A percentile compares a stretch with the other conserved stretches of the same genome.
phyloP scores from a whole-genome alignment of 768 basidiomycete genomes.

The Rickenella mellea region DNA sequence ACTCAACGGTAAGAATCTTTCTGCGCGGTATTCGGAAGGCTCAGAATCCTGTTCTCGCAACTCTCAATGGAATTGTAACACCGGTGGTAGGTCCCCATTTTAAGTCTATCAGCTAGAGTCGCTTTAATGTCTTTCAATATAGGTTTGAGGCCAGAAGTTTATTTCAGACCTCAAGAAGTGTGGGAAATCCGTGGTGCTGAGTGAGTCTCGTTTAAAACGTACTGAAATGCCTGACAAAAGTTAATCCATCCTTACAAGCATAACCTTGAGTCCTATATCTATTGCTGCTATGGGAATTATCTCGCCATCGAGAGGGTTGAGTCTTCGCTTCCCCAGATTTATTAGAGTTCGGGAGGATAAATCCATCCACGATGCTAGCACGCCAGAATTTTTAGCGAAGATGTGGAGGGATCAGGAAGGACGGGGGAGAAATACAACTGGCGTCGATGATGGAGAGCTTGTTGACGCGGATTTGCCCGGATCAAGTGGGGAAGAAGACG shows the following conservation, averaged over 20 bases:
- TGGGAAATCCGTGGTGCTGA: slow-evolving; percentile 87
- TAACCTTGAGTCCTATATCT: slow-evolving; percentile 82
- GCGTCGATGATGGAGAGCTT: slow-evolving; percentile 50
- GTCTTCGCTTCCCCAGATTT: slow-evolving; percentile 85
- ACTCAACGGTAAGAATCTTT: slow-evolving; percentile 38
- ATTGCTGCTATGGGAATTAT: slow-evolving; percentile 62
- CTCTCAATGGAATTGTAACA: slow-evolving; percentile 52
- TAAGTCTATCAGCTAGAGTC: slow-evolving; percentile 3
- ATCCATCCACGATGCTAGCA: slow-evolving; percentile 59
- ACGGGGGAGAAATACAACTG: slow-evolving; percentile 22
- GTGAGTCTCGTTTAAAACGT: slow-evolving; percentile 23
- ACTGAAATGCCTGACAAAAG: slow-evolving; percentile 4
- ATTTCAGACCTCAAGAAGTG: slow-evolving; percentile 64
- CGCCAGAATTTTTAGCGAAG: slow-evolving; percentile 55
- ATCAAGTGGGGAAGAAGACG: slow-evolving; percentile 20
- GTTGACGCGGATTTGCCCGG: slow-evolving; percentile 38
- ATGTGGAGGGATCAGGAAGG: slow-evolving; percentile 61
- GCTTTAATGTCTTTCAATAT: slow-evolving; percentile 4
- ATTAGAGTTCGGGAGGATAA: slow-evolving; percentile 70
- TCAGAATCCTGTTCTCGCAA: slow-evolving; percentile 43
- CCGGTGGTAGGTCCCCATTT: slow-evolving; percentile 38
- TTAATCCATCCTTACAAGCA: slow-evolving; percentile 26
- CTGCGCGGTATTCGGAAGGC: slow-evolving; percentile 53
- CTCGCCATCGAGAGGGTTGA: slow-evolving; percentile 49
- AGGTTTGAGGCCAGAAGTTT: slow-evolving; percentile 60